These are phyloP conservation scores for Schizosaccharomyces lindneri DNA, from an alignment of 805 yeast species.

Conservation along the genomic window DNA sequence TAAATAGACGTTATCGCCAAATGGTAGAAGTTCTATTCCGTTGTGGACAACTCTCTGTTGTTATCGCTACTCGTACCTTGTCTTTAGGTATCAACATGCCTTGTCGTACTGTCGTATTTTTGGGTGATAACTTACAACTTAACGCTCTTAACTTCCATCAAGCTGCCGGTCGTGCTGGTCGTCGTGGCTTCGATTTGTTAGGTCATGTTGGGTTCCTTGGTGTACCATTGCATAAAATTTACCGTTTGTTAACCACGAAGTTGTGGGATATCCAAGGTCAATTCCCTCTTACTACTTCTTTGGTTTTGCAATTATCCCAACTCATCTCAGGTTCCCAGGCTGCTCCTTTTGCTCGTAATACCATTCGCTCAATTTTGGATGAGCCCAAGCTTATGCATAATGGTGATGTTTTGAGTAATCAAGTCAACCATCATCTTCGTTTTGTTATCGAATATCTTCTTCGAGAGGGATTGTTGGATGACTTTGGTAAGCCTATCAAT, in stretches of 20 bases:
- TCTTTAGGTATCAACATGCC: constrained; percentile 2
- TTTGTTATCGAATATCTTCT: background rate
- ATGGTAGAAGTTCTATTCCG: constrained; percentile 1
- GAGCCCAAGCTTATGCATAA: background rate
- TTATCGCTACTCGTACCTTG: constrained; percentile 1
- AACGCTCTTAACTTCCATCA: constrained; percentile 1
- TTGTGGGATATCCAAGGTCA: constrained; percentile 1
- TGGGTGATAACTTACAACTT: background rate
- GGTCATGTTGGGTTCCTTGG: constrained; percentile 2
- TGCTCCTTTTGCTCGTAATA: background rate
- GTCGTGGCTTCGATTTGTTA: constrained; percentile 2
- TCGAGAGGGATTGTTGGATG: background rate
- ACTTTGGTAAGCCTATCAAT: background rate
- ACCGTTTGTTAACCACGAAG: background rate
- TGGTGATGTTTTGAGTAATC: background rate
- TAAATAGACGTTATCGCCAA: background rate
- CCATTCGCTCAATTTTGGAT: background rate
- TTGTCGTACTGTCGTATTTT: constrained; percentile 1
- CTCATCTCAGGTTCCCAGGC: background rate
- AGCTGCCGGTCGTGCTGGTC: constrained; percentile 3
- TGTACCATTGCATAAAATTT: background rate
- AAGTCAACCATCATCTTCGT: background rate
- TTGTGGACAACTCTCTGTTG: constrained; percentile 1
- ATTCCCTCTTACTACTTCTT: background rate
- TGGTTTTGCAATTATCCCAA: background rate